Evolutionary conservation across 2,329 filamentous ascomycete species (phyloP).

Genomic region (Hypoxylon sp.): DNA sequence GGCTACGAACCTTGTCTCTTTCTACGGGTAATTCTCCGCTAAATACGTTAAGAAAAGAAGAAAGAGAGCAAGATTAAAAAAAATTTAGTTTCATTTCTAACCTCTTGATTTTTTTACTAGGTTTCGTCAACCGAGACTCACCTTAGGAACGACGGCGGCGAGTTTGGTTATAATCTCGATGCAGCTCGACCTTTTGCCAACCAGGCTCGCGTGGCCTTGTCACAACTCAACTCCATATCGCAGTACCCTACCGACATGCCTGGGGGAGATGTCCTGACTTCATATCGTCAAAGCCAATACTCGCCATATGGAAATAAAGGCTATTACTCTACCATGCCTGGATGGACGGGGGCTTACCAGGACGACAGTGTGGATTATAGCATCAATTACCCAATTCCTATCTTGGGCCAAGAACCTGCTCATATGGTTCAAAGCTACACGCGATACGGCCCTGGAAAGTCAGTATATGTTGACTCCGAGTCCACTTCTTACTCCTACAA

Average conservation of each 20-base stretch:
- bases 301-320: slow-evolving; percentile 51
- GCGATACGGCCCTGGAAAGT: slow-evolving; percentile 51
- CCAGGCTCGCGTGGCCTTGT: slow-evolving; percentile 51
- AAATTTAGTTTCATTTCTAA: slow-evolving; percentile 36
- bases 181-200: slow-evolving; percentile 54
- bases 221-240: slow-evolving; percentile 52
- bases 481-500: slow-evolving; percentile 54
- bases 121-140: slow-evolving; percentile 58
- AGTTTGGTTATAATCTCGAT: slow-evolving; percentile 58
- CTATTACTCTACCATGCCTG: slow-evolving; percentile 56
- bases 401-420: slow-evolving; percentile 55
- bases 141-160: slow-evolving; percentile 52
- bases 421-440: slow-evolving; percentile 54
- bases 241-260: slow-evolving; percentile 56
- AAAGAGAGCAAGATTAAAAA: slow-evolving; percentile 8
- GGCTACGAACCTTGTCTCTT: slow-evolving; percentile 82
- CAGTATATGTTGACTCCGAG: slow-evolving; percentile 58
- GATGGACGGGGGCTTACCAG: slow-evolving; percentile 56
- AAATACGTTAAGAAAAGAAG: slow-evolving; percentile 20
- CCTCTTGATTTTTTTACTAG: slow-evolving; percentile 48
- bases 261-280: slow-evolving; percentile 52
- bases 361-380: slow-evolving; percentile 58
- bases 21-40: slow-evolving; percentile 73
- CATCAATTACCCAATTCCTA: slow-evolving; percentile 55
- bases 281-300: slow-evolving; percentile 56